phyloP scores from a whole-genome alignment of 495 filamentous ascomycete species.

The Aspergillus leporis region DNA sequence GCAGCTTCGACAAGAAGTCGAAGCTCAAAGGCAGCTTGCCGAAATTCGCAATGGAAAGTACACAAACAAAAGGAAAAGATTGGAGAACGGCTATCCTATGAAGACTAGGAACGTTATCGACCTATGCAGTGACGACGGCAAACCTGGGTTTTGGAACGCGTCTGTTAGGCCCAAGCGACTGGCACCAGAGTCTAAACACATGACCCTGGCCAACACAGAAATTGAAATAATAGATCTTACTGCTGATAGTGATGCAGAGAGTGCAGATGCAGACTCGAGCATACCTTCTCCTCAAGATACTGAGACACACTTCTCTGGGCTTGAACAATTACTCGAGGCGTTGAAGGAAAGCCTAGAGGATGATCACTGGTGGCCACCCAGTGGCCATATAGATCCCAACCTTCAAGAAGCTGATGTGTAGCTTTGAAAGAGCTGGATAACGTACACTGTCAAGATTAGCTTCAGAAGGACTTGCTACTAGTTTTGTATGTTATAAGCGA shows the following conservation, averaged over 20 bases:
- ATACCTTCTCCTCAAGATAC: neutral
- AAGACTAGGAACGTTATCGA: slow-evolving; percentile 12
- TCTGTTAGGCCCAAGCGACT: slow-evolving; percentile 13
- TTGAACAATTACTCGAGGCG: neutral
- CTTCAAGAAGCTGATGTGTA: slow-evolving; percentile 16
- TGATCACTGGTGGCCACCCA: slow-evolving; percentile 51
- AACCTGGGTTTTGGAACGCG: neutral
- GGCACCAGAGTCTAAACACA: neutral
- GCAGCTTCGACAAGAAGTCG: slow-evolving; percentile 19
- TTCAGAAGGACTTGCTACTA: neutral
- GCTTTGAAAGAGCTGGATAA: neutral
- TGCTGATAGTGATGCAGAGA: slow-evolving; percentile 24
- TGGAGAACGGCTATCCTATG: neutral
- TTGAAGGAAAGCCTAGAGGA: slow-evolving; percentile 33
- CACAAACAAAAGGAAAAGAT: slow-evolving; percentile 20
- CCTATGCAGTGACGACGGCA: slow-evolving; percentile 23
- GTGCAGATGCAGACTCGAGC: neutral
- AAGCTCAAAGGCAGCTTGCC: slow-evolving; percentile 24
- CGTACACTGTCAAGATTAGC: neutral
- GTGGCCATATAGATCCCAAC: slow-evolving; percentile 33
- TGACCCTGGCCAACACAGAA: slow-evolving; percentile 13
- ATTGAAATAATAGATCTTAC: slow-evolving; percentile 36
- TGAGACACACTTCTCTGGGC: neutral
- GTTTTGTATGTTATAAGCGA: neutral
- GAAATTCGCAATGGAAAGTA: slow-evolving; percentile 29